These are phyloP conservation scores for Elsinoe arachidis DNA, from an alignment of 2,329 filamentous ascomycete genomes.

Conservation along the genomic window DNA sequence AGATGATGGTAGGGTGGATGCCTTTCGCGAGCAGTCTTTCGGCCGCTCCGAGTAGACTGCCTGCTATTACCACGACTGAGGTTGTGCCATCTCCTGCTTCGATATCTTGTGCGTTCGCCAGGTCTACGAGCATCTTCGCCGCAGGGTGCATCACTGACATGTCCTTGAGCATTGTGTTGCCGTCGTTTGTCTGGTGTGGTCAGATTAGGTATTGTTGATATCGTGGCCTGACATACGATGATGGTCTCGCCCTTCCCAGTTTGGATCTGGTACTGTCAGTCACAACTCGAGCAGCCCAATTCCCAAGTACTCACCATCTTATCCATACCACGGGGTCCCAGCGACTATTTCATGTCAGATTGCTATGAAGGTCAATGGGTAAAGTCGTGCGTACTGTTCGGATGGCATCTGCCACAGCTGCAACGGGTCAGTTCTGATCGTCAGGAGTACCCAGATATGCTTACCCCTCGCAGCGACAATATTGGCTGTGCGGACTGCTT, in stretches of 20 bases:
- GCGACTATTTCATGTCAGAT: conserved; percentile 44
- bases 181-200: conserved; percentile 71
- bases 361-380: neutral
- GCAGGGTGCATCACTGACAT: conserved; percentile 99
- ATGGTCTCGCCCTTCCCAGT: conserved; percentile 94
- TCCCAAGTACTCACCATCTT: conserved; percentile 59
- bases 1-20: conserved; percentile 96
- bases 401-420: conserved; percentile 94
- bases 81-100: conserved; percentile 98
- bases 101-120: conserved; percentile 94
- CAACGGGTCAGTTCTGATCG: conserved; percentile 21
- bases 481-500: conserved; percentile 91
- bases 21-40: conserved; percentile 84
- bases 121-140: conserved; percentile 96
- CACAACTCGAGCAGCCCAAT: neutral
- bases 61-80: conserved; percentile 95
- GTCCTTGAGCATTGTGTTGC: conserved; percentile 97
- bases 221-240: conserved; percentile 47
- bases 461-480: conserved; percentile 92
- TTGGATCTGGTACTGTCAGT: conserved; percentile 57
- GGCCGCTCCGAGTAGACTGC: conserved; percentile 85
- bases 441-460: conserved; percentile 19
- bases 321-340: conserved; percentile 96
- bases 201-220: conserved; percentile 18
- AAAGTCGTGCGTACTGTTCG: conserved; percentile 54